Evolutionary conservation across 1,284 basidiomycete species (phyloP), one percentile per base, ranked within the genome.

Genomic region (Porogramme epimiltina): DNA sequence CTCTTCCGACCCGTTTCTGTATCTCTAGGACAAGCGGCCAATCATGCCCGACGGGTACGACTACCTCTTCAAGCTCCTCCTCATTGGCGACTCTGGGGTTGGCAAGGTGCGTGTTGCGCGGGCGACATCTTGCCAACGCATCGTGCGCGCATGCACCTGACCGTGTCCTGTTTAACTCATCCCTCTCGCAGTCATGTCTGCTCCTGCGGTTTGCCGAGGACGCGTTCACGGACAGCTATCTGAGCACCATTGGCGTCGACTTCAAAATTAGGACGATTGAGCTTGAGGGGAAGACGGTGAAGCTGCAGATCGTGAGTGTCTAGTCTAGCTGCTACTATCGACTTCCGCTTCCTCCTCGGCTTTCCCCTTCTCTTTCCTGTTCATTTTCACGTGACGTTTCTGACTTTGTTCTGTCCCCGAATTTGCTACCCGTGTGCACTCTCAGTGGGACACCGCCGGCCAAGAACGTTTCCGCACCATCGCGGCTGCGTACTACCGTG

Each of bases 191-290:
- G 87, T 98, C 96, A 50, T 99, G 97, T 81, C 81, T 99, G 53
- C 85, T 99, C 52, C 85, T 99, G 54, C 93, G 97, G 70, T 99
- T 99, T 73, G 96, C 95, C 62, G 97, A 99, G 75, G 97, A 99
- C 73, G 95, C 96, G 52, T 99, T 98, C 82, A 99, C 97, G 52
- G 95, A 98, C 74, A 95, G 91, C 68, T 99, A 98, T 77, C 97
- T 99, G 73, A 95, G 92, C 61, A 99, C 96, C 26, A 99, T 99
- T 72, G 96, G 96, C 58, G 94, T 99, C 52, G 97, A 99, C 79
- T 99, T 99, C 81, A 99, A 99, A 89, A 99, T 99, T 76, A 83
- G 97, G 64, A 99, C 97, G 42, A 99, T 99, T 72, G 96, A 99
- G 74, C 82, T 99, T 51, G 97, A 99, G 73, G 96, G 97, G 60